Base-by-base conservation (phyloP, 1,139 yeast genomes). In the Pichia sp. region DNA sequence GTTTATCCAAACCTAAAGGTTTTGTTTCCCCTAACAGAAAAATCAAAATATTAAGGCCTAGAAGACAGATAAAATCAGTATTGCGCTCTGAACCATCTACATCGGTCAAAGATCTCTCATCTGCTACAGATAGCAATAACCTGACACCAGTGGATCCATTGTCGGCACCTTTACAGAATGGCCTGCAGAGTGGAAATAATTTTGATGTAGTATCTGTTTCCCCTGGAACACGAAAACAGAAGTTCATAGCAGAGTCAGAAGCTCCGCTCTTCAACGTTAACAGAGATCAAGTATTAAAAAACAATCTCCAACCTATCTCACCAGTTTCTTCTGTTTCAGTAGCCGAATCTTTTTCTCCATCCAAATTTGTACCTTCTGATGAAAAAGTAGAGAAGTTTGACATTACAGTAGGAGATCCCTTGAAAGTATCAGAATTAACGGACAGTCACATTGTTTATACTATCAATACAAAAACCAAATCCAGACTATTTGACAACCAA, bases 381-480 rank as follows among this genome's bases (percentile, higher is more conserved):
- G 65, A 67, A 25, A 25, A 41, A 2, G 45, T 55, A 0, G 65
- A 65, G 18, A 61, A 69, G 42, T 77, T 87, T 58, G 82, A 79
- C 4, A 85, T 91, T 42, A 69, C 83, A 1, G 96, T 91, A 2
- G 95, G 95, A 2, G 96, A 93, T 66, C 98, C 98, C 1, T 79
- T 83, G 64, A 90, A 88, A 67, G 91, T 93, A 3, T 96, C 96
- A 3, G 99, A 93, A 59, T 71, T 91, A 48, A 83, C 98, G 0
- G 80, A 84, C 41, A 88, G 96, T 0, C 96, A 93, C 67, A 87
- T 93, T 2, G 96, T 87, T 8, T 93, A 93, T 69, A 79, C 88
- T 2, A 88, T 93, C 26, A 78, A 77, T 47, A 82, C 95, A 56
- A 73, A 67, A 62, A 78, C 78, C 56, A 72, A 67, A 18, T 72